Conservation (phyloP, 768 basidiomycete species). For the Paxillus ammoniavirescens region DNA sequence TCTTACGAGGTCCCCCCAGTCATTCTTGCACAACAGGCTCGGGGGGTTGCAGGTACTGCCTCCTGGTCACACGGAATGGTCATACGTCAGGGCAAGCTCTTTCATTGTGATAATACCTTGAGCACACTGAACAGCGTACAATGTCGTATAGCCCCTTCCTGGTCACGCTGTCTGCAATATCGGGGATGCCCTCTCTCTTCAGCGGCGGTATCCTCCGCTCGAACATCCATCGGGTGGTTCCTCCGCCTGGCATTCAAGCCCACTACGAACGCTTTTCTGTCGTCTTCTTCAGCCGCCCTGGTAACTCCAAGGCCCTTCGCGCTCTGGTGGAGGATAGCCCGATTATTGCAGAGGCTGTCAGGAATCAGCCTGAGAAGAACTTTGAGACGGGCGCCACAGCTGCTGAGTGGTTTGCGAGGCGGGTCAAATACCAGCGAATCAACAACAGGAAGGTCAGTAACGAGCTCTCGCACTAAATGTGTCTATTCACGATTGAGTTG, state of each 20-base stretch:
- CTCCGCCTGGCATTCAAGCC: constrained; percentile 58
- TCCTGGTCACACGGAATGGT: constrained; percentile 61
- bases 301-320: constrained; percentile 47
- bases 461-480: background rate
- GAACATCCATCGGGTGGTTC: constrained; percentile 63
- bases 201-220: constrained; percentile 65
- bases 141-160: constrained; percentile 41
- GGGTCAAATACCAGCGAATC: constrained; percentile 40
- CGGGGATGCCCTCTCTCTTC: constrained; percentile 63
- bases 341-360: constrained; percentile 45
- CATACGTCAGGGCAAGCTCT: constrained; percentile 56
- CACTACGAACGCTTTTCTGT: constrained; percentile 60
- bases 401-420: constrained; percentile 40
- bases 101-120: background rate
- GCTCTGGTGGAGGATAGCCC: constrained; percentile 52
- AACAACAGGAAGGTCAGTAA: constrained; percentile 41
- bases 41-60: constrained; percentile 70
- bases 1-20: constrained; percentile 31
- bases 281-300: constrained; percentile 67
- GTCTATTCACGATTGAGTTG: background rate
- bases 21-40: constrained; percentile 66
- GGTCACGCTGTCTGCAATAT: constrained; percentile 60
- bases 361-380: constrained; percentile 34
- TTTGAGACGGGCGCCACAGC: constrained; percentile 38
- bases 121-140: background rate